Conservation (phyloP, 1,139 yeast genomes). For the Pichia cactophila region DNA sequence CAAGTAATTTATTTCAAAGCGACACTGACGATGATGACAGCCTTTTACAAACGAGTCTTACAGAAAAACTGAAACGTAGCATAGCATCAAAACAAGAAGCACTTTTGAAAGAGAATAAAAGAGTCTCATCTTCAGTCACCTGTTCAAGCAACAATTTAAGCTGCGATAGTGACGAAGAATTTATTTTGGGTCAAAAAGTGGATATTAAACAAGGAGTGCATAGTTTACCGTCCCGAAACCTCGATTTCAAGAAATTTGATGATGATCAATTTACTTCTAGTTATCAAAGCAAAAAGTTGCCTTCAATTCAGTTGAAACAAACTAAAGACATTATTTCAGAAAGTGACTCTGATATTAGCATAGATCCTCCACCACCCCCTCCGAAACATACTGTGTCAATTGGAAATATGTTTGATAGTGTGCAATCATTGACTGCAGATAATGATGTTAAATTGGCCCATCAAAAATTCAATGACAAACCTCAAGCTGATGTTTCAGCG, state of each 20-base stretch:
- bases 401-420: conserved; percentile 13
- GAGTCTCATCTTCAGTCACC: conserved; percentile 3
- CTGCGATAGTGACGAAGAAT: conserved; percentile 13
- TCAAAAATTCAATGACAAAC: not conserved
- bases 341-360: conserved; percentile 1
- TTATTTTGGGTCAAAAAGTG: conserved; percentile 20
- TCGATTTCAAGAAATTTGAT: not conserved
- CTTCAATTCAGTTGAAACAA: conserved; percentile 1
- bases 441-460: not conserved
- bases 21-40: conserved; percentile 15
- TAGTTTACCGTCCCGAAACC: not conserved
- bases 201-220: conserved; percentile 12
- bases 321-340: not conserved
- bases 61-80: conserved; percentile 8
- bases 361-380: conserved; percentile 21
- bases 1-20: conserved; percentile 21
- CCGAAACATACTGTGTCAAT: conserved; percentile 22
- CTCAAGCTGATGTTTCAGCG: not conserved
- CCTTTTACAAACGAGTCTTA: not conserved
- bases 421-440: not conserved
- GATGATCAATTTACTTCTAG: conserved; percentile 7
- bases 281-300: conserved; percentile 18
- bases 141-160: not conserved
- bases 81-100: conserved; percentile 12
- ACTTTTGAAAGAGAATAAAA: conserved; percentile 2